phyloP scores from a whole-genome alignment of 2,329 filamentous ascomycete genomes.

The Penicillium nordicum region DNA sequence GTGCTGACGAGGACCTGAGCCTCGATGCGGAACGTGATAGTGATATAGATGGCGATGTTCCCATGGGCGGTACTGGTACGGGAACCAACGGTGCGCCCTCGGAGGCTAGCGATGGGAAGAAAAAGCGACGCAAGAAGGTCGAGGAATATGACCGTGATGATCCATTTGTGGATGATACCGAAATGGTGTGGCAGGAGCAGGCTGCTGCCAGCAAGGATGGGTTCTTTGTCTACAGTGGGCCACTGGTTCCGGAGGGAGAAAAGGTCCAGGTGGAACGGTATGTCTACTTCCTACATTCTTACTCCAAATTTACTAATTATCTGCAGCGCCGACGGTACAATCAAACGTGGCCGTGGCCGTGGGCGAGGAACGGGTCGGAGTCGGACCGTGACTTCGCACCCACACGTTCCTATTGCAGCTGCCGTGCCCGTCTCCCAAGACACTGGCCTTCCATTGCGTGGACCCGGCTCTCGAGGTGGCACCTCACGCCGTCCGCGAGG shows the following conservation, averaged over 20 bases:
- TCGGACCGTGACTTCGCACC: conserved; percentile 61
- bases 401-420: conserved; percentile 68
- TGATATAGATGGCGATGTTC: conserved; percentile 49
- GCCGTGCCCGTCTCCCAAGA: conserved; percentile 89
- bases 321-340: conserved; percentile 66
- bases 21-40: conserved; percentile 77
- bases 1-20: conserved; percentile 73
- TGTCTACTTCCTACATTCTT: conserved; percentile 23
- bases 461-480: conserved; percentile 72
- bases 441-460: conserved; percentile 69
- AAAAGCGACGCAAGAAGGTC: conserved; percentile 68
- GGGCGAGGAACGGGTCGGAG: conserved; percentile 51
- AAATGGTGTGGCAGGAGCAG: conserved; percentile 91
- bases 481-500: conserved; percentile 76
- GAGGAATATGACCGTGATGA: conserved; percentile 67
- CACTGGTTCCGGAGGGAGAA: conserved; percentile 80
- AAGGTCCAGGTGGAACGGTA: conserved; percentile 66
- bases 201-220: conserved; percentile 92
- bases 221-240: conserved; percentile 96
- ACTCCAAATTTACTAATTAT: conserved; percentile 36
- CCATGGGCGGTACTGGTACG: conserved; percentile 42
- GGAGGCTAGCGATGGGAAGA: conserved; percentile 62
- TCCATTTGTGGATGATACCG: conserved; percentile 81
- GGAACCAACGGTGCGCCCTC: conserved; percentile 54
- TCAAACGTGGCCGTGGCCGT: conserved; percentile 60